Conservation (phyloP, 352 stramenopile genomes). For the Lagenidium giganteum region DNA sequence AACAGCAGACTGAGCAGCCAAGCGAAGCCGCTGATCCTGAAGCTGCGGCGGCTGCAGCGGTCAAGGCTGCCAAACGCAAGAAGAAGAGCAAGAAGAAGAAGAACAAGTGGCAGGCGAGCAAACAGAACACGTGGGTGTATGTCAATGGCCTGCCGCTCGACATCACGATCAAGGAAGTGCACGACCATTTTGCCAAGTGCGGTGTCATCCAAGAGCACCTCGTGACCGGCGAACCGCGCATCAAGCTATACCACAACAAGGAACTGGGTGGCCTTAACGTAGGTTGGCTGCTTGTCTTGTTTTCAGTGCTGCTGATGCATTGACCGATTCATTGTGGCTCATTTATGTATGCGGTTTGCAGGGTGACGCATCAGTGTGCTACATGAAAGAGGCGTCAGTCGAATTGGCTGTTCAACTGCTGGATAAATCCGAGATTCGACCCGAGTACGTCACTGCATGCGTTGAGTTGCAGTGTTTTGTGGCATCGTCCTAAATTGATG, state of each 20-base stretch:
- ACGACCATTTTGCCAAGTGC: constrained; percentile 90
- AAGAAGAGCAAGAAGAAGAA: constrained; percentile 23
- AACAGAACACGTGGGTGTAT: constrained; percentile 92
- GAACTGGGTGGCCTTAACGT: constrained; percentile 81
- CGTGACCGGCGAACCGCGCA: constrained; percentile 86
- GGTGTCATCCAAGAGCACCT: constrained; percentile 93
- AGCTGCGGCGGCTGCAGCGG: neutral
- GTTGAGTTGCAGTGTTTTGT: too few relatives aligned
- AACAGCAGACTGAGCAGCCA: too few relatives aligned
- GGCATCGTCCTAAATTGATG: constrained; percentile 1
- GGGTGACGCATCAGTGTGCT: constrained; percentile 93
- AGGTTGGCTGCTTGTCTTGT: constrained; percentile 5
- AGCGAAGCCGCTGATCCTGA: too few relatives aligned
- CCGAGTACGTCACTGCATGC: constrained; percentile 61
- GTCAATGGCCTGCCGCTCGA: constrained; percentile 90
- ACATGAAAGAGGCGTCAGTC: constrained; percentile 92
- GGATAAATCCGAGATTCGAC: constrained; percentile 76
- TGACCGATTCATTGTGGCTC: too few relatives aligned
- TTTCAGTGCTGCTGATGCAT: neutral
- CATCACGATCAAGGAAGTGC: constrained; percentile 86
- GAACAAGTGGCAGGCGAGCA: constrained; percentile 39
- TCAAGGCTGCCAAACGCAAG: constrained; percentile 1
- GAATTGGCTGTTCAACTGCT: constrained; percentile 92
- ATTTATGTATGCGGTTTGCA: too few relatives aligned
- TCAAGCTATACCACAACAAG: constrained; percentile 93